Conservation (phyloP, 495 filamentous ascomycete genomes). For the Penicillium waksmanii region DNA sequence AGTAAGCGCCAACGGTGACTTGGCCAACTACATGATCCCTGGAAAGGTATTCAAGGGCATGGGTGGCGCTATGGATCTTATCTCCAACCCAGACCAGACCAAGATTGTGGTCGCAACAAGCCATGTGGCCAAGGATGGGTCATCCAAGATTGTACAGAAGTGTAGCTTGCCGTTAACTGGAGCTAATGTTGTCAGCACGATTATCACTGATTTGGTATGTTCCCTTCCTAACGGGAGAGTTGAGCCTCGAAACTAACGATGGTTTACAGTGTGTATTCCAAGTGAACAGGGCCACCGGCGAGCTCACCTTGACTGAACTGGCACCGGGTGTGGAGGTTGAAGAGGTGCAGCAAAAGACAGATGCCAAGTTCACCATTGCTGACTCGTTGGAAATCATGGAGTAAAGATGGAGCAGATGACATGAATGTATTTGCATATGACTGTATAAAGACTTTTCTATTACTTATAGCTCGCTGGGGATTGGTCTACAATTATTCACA, state of each 20-base stretch:
- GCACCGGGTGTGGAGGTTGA: constrained; percentile 84
- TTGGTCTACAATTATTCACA: background rate
- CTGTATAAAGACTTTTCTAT: background rate
- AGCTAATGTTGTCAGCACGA: constrained; percentile 79
- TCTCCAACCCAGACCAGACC: constrained; percentile 79
- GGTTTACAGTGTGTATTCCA: constrained; percentile 72
- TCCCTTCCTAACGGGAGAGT: background rate
- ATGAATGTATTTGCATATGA: background rate
- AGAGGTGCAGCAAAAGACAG: constrained; percentile 84
- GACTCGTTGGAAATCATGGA: constrained; percentile 77
- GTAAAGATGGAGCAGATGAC: constrained; percentile 32
- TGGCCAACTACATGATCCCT: constrained; percentile 92
- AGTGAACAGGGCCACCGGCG: constrained; percentile 73
- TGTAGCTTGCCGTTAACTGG: constrained; percentile 88
- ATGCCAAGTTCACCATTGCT: constrained; percentile 74
- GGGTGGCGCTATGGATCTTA: constrained; percentile 94
- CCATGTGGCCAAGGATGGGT: constrained; percentile 87
- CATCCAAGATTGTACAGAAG: constrained; percentile 82
- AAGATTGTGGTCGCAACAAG: constrained; percentile 95
- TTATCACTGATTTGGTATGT: constrained; percentile 88
- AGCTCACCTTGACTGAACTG: constrained; percentile 80
- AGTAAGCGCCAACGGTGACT: constrained; percentile 77
- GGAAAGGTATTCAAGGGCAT: constrained; percentile 92
- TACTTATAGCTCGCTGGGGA: background rate
- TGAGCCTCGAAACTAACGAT: background rate